Percentiles rank a stretch among this genome's conserved stretches.
Conservation (phyloP, 306 rosid genomes). For the Rosa lucieae region DNA sequence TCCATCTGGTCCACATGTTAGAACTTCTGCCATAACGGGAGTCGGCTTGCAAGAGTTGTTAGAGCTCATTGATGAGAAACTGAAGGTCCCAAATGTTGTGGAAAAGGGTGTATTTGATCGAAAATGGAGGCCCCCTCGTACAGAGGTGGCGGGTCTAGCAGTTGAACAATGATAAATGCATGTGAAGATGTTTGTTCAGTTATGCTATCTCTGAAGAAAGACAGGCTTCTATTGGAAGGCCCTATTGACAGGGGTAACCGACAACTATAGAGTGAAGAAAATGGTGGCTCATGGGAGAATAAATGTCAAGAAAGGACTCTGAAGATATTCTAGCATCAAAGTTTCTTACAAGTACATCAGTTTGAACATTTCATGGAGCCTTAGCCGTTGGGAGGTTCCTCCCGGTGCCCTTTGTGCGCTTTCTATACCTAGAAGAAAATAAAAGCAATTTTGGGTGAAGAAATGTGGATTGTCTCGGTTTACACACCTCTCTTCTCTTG, state of each 20-base stretch:
- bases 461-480: background rate
- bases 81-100: conserved; percentile 43
- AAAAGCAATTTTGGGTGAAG: background rate
- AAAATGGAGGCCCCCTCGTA: conserved; percentile 81
- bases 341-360: background rate
- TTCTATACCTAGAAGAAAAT: background rate
- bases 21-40: conserved; percentile 69
- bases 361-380: background rate
- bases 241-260: background rate
- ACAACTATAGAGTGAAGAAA: background rate
- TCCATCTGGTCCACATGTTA: conserved; percentile 63
- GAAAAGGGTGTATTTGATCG: conserved; percentile 48
- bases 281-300: background rate
- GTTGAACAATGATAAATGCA: conserved; percentile 38
- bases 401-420: too few species aligned
- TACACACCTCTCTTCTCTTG: background rate
- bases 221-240: background rate
- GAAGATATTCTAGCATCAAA: background rate
- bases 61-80: conserved; percentile 67
- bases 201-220: background rate
- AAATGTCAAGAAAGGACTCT: background rate
- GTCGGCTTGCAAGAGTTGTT: conserved; percentile 86
- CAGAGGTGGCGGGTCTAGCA: conserved; percentile 38
- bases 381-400: background rate
- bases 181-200: background rate